Base-by-base conservation (phyloP, 495 filamentous ascomycete genomes). In the Aspergillus affinis region DNA sequence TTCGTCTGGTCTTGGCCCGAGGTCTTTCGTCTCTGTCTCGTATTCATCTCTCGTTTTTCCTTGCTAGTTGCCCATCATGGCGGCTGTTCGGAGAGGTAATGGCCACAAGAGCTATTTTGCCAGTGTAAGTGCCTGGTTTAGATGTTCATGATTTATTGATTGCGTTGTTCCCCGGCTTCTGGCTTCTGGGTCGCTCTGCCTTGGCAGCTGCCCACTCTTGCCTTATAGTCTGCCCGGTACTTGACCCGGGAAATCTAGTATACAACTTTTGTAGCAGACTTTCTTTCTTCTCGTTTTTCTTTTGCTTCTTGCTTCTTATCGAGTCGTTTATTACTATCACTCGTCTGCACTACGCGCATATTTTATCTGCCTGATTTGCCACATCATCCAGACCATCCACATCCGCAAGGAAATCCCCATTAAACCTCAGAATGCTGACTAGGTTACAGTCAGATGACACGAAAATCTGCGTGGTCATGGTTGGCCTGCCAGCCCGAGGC, bases 381-480 rank as follows among this genome's bases (percentile, higher is more conserved):
- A 32, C 29, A 10, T 6, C 6, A 26, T 26, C 29, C 10, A 1
- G 29, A 18, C 21, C 26, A 17, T 15, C 36, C 36, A 41, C n/a
- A n/a, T n/a, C n/a, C n/a, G 12, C 36, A 41, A 41, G 36, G 12
- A 41, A 32, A 32, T 4, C 15, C 36, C 36, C 36, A 18, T 41
- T 21, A 20, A 32, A 57, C 46, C 4, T 10, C 4, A 23, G 30
- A 27, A 49, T 51, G 56, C 54, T 61, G 65, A 41, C 59, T 48
- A 49, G 48, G 18, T 59, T 79, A n/a, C 86, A 95, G 90, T 90
- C 89, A 61, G 94, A 97, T 78, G 91, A 97, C 66, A 92, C 90
- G 30, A 89, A 88, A 69, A 96, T 98, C 73, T 97, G 92, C 67
- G 93, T 98, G n/a, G 90, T 98, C 56, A 97, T 98, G 94, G 94